Evolutionary conservation across 83 land plant species (phyloP), one percentile per base, ranked within the genome.

Genomic region (Picea mariana): DNA sequence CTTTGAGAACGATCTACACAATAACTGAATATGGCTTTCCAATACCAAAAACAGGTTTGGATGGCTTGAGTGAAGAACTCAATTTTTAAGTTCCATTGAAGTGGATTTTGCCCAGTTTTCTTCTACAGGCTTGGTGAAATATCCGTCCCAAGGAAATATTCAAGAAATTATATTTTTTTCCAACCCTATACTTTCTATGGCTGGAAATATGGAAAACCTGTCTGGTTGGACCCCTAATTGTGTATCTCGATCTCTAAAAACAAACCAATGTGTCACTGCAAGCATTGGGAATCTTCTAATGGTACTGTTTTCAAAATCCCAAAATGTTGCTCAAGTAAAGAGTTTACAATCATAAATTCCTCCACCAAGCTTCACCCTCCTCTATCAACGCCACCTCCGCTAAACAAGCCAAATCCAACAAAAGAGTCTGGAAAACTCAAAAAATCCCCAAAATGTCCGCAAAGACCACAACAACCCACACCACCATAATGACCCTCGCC

Each of bases 11-110:
- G 67, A 79, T 20, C 67, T 79, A 16, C 23, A 5, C 31, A 62
- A 62, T 62, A 79, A 12, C 6, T 61, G 23, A 18, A 61, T 24
- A 34, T 44, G 26, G 16, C 62, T 40, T 79, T 79, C 80, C 11
- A 15, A 79, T 24, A 8, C 64, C 5, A 79, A 62, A 61, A 79
- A 62, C 67, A 79, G 80, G 49, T 79, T 79, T 79, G 80, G 80
- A 34, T 79, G 80, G 80, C 80, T 62, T 15, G 80, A 79, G 42
- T 23, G 67, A n/a, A 79, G 4, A 64, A 40, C 40, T 62, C 66
- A 62, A 34, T 38, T 58, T 76, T 76, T 0, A 4, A 24, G 38
- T 76, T 62, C 61, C 62, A 23, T 62, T 24, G 78, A 76, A 24
- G 58, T 76, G 78, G 78, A 76, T 55, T 49, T 55, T 55, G 31